A percentile compares a stretch with the other conserved stretches of the same genome.
phyloP scores from a whole-genome alignment of 768 basidiomycete genomes.

The Psilocybe cyanescens region DNA sequence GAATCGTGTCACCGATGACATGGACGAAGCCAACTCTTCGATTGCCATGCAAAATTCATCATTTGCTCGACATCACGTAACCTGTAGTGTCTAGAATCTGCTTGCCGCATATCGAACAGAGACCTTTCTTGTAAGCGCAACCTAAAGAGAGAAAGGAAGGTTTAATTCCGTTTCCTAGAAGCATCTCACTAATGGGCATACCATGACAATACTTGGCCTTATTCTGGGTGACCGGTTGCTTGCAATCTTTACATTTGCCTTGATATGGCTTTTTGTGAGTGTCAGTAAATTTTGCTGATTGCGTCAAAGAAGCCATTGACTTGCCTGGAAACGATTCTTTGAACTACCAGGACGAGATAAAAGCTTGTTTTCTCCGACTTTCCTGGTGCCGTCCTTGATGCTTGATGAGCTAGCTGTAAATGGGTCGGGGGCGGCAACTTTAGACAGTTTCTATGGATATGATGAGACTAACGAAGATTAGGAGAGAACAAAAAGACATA shows the following conservation, averaged over 20 bases:
- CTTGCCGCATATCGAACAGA: slow-evolving; percentile 89
- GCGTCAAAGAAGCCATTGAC: slow-evolving; percentile 29
- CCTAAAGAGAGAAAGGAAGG: slow-evolving; percentile 43
- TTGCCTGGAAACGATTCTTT: slow-evolving; percentile 78
- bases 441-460: slow-evolving; percentile 80
- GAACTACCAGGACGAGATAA: slow-evolving; percentile 69
- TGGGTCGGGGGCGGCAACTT: slow-evolving; percentile 88
- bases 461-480: slow-evolving; percentile 18
- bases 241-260: slow-evolving; percentile 87
- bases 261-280: slow-evolving; percentile 71
- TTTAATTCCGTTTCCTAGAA: slow-evolving; percentile 12
- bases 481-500: slow-evolving; percentile 35
- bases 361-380: slow-evolving; percentile 86
- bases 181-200: slow-evolving; percentile 34
- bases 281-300: slow-evolving; percentile 24
- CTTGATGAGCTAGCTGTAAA: slow-evolving; percentile 73
- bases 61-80: slow-evolving; percentile 88
- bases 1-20: neutral
- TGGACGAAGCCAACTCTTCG: neutral
- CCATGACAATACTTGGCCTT: slow-evolving; percentile 90
- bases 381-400: slow-evolving; percentile 81
- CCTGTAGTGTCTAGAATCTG: slow-evolving; percentile 82
- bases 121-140: slow-evolving; percentile 86
- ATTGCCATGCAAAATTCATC: slow-evolving; percentile 21
- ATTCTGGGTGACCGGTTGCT: slow-evolving; percentile 83